Percentiles rank a stretch among this genome's conserved stretches.
Conservation (phyloP, 306 rosid species). For the Bauhinia variegata region DNA sequence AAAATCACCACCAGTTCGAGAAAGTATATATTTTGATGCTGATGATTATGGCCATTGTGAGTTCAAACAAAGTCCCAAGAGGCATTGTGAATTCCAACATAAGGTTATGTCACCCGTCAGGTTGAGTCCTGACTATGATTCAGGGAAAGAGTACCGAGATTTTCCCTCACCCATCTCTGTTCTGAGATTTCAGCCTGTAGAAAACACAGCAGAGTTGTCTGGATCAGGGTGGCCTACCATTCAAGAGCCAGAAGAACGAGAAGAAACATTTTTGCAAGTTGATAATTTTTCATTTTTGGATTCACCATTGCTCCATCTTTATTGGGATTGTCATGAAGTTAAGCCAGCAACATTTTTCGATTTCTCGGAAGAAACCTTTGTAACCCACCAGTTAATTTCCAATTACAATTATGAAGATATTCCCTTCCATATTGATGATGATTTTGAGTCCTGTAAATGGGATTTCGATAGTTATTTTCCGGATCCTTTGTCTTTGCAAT, state of each 20-base stretch:
- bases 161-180: constrained; percentile 38
- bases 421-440: constrained; percentile 39
- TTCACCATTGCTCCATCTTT: constrained; percentile 1
- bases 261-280: not conserved
- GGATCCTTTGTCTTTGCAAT: too few species aligned
- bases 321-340: not conserved
- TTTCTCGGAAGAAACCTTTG: constrained; percentile 5
- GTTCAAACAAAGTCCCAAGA: too few species aligned
- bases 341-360: constrained; percentile 27
- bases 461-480: constrained; percentile 65
- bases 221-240: not conserved
- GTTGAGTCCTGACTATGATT: not conserved
- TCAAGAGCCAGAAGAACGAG: constrained; percentile 16
- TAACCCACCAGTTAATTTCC: constrained; percentile 30
- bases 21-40: not conserved
- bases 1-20: not conserved
- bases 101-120: too few species aligned
- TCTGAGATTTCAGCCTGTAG: not conserved
- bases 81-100: too few species aligned
- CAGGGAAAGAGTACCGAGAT: constrained; percentile 11
- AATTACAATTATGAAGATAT: constrained; percentile 49
- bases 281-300: constrained; percentile 1
- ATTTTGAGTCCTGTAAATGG: constrained; percentile 77
- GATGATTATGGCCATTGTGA: too few species aligned
- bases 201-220: not conserved